A percentile compares a stretch with the other conserved stretches of the same genome.
phyloP scores from a whole-genome alignment of 1,139 yeast species.

The Spathaspora jeffriesii region DNA sequence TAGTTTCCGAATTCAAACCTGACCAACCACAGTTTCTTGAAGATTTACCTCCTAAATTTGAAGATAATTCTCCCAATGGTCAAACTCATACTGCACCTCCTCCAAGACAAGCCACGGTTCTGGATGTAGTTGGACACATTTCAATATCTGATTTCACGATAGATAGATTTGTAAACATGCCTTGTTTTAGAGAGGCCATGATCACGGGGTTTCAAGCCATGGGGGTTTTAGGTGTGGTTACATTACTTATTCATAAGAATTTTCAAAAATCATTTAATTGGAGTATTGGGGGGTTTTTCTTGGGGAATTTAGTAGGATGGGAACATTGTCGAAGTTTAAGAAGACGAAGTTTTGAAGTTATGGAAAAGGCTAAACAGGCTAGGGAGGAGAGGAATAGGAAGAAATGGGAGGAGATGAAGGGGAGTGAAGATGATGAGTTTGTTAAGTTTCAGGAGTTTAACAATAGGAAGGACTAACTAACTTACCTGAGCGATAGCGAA shows the following conservation, averaged over 20 bases:
- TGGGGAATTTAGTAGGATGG: constrained; percentile 88
- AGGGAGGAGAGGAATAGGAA: constrained; percentile 39
- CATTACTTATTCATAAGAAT: constrained; percentile 68
- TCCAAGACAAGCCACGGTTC: constrained; percentile 21
- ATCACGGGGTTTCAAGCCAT: constrained; percentile 85
- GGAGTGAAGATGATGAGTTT: constrained; percentile 21
- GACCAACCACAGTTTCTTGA: constrained; percentile 25
- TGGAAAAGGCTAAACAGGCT: constrained; percentile 58
- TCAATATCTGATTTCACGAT: constrained; percentile 55
- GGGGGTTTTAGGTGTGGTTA: constrained; percentile 74
- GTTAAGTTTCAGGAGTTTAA: constrained; percentile 28
- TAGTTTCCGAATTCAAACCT: constrained; percentile 21
- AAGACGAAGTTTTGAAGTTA: constrained; percentile 60
- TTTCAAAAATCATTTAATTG: constrained; percentile 70
- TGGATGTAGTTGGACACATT: constrained; percentile 31
- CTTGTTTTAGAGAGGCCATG: constrained; percentile 91
- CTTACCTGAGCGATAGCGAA: constrained; percentile 5
- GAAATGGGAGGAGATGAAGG: constrained; percentile 23
- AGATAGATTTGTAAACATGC: constrained; percentile 60
- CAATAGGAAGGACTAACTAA: constrained; percentile 11
- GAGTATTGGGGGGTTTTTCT: constrained; percentile 77
- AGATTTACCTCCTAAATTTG: constrained; percentile 49
- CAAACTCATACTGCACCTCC: constrained; percentile 3
- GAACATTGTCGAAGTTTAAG: constrained; percentile 84
- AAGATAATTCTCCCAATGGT: constrained; percentile 28